Percentiles rank a stretch among this genome's conserved stretches.
phyloP scores from a whole-genome alignment of 225 moss, liverwort and hornwort species.

The Lunularia cruciata region DNA sequence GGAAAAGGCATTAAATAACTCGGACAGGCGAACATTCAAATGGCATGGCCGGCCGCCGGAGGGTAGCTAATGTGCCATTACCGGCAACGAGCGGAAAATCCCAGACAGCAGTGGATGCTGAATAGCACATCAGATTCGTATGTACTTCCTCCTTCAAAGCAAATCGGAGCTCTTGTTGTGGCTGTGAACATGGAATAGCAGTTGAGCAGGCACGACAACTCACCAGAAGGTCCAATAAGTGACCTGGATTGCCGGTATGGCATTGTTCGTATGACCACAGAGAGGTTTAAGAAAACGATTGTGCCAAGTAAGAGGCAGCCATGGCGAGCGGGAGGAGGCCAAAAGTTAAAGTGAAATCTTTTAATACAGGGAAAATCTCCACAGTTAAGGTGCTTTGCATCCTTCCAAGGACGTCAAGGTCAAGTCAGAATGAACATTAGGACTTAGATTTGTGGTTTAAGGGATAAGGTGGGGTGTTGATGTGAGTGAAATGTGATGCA shows the following conservation, averaged over 20 bases:
- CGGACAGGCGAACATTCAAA: too few species aligned
- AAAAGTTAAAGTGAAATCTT: not conserved
- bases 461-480: not conserved
- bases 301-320: not conserved
- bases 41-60: not conserved
- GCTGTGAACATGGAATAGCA: not conserved
- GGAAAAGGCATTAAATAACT: too few species aligned
- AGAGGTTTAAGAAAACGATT: not conserved
- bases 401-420: not conserved
- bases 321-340: not conserved
- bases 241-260: not conserved
- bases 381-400: slow-evolving; percentile 1
- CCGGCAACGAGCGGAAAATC: not conserved
- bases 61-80: not conserved
- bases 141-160: not conserved
- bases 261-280: not conserved
- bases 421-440: not conserved
- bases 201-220: not conserved
- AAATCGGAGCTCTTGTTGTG: not conserved
- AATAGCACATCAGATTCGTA: not conserved
- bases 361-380: not conserved
- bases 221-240: not conserved
- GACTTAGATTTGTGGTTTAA: not conserved
- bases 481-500: too few species aligned
- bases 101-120: too few species aligned